phyloP scores from a whole-genome alignment of 192 early-diverging fungal species.

The Jimgerdemannia flammicorona region DNA sequence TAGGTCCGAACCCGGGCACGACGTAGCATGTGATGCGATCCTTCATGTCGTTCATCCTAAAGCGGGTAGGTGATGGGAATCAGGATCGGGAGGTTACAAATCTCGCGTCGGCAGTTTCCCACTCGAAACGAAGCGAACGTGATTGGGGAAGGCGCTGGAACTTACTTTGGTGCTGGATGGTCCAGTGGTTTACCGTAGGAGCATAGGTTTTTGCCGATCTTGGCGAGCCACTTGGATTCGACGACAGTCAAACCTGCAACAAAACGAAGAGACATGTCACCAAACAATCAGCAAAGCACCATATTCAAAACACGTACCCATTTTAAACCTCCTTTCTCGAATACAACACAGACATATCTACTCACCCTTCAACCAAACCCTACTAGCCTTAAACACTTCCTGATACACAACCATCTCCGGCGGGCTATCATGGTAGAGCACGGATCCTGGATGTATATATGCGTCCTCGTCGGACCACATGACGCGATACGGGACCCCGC shows the following conservation, averaged over 20 bases:
- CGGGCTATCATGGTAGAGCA: slow-evolving; percentile 55
- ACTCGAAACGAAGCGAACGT: too few species aligned
- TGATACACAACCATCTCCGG: slow-evolving; percentile 71
- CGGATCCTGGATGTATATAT: slow-evolving; percentile 69
- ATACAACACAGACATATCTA: slow-evolving; percentile 1
- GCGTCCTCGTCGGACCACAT: slow-evolving; percentile 77
- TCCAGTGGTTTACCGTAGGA: slow-evolving; percentile 71
- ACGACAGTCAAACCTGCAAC: slow-evolving; percentile 74
- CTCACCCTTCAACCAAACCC: slow-evolving; percentile 36
- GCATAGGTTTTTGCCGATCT: slow-evolving; percentile 69
- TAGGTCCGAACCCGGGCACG: slow-evolving; percentile 67
- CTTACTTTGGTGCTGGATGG: slow-evolving; percentile 70
- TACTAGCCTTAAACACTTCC: slow-evolving; percentile 61
- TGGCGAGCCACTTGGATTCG: slow-evolving; percentile 78
- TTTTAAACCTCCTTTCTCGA: neutral
- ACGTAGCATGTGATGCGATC: slow-evolving; percentile 52
- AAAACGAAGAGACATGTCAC: slow-evolving; percentile 5
- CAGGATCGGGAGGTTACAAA: neutral
- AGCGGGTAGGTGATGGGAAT: neutral
- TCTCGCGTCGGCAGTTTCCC: too few species aligned
- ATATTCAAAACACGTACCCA: neutral
- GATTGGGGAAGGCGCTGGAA: neutral
- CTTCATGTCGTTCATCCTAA: slow-evolving; percentile 46
- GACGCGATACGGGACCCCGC: slow-evolving; percentile 52
- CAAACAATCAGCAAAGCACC: slow-evolving; percentile 18